Base-by-base conservation (phyloP, 169 alveolate genomes). In the Theileria orientalis region DNA sequence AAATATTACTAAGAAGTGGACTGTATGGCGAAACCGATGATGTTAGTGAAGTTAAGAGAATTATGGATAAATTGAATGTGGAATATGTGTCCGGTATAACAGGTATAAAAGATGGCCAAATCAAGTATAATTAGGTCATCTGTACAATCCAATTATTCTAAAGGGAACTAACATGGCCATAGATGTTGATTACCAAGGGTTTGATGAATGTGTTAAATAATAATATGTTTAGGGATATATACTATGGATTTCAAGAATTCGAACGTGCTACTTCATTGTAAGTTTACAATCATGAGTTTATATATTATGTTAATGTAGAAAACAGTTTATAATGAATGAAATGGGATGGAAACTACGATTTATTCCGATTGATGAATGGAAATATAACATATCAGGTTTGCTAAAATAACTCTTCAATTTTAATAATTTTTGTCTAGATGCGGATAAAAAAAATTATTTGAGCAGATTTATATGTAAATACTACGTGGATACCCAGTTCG, bases 401-500 rank as follows among this genome's bases (percentile, higher is more conserved):
- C 25, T 49, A 21, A 0, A 67, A 33, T 56, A 14, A 14, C 21
- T 59, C 25, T 40, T 19, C 25, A 25, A 35, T 21, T 5, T 21
- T 40, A 11, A 59, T 16, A 42, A 14, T 42, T 16, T 35, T 6
- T 23, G 9, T 42, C 35, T 33, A 70, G 83, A 78, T 23, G 25
- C 0, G n/a, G 42, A 56, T 11, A 52, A 47, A 42, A 67, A 13
- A 21, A 60, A 69, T 19, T 78, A 32, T 46, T 32, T 78, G 41
- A 9, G 80, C 8, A 78, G 61, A 32, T 6, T 70, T 21, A 35
- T 78, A 19, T 57, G 79, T n/a, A 16, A 63, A 19, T 64, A 57
- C 67, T 70, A 78, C 32, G 27, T 78, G 83, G 83, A 71, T n/a
- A 74, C 83, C 46, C 86, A 78, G 49, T 78, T 78, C 60, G 32